Base-by-base conservation (phyloP, 345 rosid genomes). In the Luvunga scandens region DNA sequence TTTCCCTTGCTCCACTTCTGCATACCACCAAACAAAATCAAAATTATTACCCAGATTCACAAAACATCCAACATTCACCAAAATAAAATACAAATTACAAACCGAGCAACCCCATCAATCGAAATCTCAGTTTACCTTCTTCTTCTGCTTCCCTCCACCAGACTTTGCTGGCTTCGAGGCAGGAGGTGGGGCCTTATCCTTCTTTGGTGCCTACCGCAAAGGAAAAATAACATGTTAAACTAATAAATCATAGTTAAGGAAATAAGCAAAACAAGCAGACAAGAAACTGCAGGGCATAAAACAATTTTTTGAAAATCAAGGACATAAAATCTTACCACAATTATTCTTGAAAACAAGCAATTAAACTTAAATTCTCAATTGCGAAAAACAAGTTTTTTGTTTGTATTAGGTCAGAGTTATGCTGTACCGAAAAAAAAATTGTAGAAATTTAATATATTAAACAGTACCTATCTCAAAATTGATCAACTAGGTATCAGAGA, bases 1-100 rank as follows among this genome's bases (percentile, higher is more conserved):
- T 88, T 86, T 24, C 88, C 87, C 80, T 84, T 86, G 76, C 89
- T 86, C 91, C 87, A 88, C 78, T 88, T 88, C 89, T 86, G 80
- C 73, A 57, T 36, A 28, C 33, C 22, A 31, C 28, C 62, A 25
- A 36, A 39, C 27, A 25, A 55, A 45, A 48, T 53, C 6, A 12
- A 50, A 48, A 42, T 48, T 13, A 10, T 30, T 31, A 45, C 25
- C 27, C 13, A 21, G 33, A 31, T 50, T 22, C 31, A 22, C 1
- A 73, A 38, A 9, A 22, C 28, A 42, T 13, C 28, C 9, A 66
- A 19, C 21, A 66, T 21, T 66, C 22, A 2, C 45, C 69, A 66
- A 22, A 33, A 21, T 65, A 12, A 9, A 34, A 27, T 66, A 59
- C 9, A 22, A 22, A n/a, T 28, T 22, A 33, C 25, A 75, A 31